These are phyloP conservation scores for Fusarium scirpi DNA, from an alignment of 2,329 filamentous ascomycete species.

Conservation along the genomic window DNA sequence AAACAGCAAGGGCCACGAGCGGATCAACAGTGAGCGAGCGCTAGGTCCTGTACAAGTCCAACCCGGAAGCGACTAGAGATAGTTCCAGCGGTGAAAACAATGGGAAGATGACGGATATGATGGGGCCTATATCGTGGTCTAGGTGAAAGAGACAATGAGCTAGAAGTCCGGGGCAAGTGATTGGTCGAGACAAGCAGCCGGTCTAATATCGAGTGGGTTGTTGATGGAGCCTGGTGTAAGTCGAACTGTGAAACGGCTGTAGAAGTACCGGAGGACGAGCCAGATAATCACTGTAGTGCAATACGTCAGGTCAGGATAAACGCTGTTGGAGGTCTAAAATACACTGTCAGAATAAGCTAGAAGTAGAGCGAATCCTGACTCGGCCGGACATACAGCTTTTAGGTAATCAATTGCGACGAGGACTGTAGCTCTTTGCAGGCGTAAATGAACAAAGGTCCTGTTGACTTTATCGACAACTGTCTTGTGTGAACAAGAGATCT, in stretches of 20 bases:
- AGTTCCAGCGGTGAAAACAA: slow-evolving; percentile 23
- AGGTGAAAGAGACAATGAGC: slow-evolving; percentile 15
- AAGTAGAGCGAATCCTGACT: neutral
- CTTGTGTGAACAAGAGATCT: neutral
- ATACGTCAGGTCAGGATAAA: slow-evolving; percentile 6
- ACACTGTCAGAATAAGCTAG: slow-evolving; percentile 6
- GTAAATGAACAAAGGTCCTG: neutral
- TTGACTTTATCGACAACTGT: neutral
- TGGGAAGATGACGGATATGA: slow-evolving; percentile 11
- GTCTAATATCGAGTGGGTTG: slow-evolving; percentile 28
- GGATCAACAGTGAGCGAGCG: slow-evolving; percentile 17
- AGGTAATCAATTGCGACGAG: neutral
- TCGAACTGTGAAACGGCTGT: slow-evolving; percentile 19
- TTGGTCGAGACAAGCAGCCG: slow-evolving; percentile 20
- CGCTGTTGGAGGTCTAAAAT: neutral
- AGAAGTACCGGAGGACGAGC: slow-evolving; percentile 3
- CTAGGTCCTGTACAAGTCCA: neutral
- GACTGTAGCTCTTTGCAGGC: neutral
- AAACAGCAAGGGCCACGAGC: slow-evolving; percentile 18
- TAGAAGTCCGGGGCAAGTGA: slow-evolving; percentile 20
- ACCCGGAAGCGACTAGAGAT: slow-evolving; percentile 7
- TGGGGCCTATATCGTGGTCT: slow-evolving; percentile 22
- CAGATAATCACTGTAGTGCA: slow-evolving; percentile 1
- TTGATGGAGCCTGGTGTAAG: slow-evolving; percentile 38
- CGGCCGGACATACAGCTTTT: neutral